phyloP scores from a whole-genome alignment of 148 eudicot species.

The Silene conica region DNA sequence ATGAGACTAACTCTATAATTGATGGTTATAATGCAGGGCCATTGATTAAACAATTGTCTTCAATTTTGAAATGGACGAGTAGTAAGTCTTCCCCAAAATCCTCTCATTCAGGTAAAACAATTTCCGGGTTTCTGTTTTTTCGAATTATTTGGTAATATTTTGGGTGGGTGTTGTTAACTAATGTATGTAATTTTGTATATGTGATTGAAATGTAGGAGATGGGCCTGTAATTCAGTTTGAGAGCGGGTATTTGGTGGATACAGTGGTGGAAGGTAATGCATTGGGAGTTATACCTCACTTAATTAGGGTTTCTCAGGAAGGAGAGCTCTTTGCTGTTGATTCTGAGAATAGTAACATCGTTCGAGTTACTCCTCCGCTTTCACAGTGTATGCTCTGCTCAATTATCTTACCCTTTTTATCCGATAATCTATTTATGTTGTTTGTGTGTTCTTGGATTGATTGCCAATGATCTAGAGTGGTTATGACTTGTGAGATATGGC shows the following conservation, averaged over 20 bases:
- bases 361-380: slow-evolving; percentile 82
- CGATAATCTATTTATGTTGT: neutral
- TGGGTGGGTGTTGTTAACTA: neutral
- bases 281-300: slow-evolving; percentile 80
- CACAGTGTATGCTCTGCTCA: slow-evolving; percentile 59
- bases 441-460: slow-evolving; percentile 1
- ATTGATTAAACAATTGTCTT: slow-evolving; percentile 58
- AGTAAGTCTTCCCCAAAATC: slow-evolving; percentile 56
- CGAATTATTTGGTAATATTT: neutral
- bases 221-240: slow-evolving; percentile 84
- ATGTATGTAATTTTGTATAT: slow-evolving; percentile 10
- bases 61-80: slow-evolving; percentile 64
- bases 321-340: slow-evolving; percentile 96
- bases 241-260: slow-evolving; percentile 85
- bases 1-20: too few relatives aligned
- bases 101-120: slow-evolving; percentile 56
- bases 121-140: neutral
- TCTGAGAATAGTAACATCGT: slow-evolving; percentile 81
- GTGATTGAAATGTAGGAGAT: slow-evolving; percentile 36
- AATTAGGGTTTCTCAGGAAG: slow-evolving; percentile 78
- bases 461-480: neutral
- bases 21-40: slow-evolving; percentile 44
- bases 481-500: neutral
- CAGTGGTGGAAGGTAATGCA: slow-evolving; percentile 88
- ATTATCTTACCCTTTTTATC: neutral